Conservation (phyloP, 176 grass and related monocot species). For the Echinochloa phyllopogon region DNA sequence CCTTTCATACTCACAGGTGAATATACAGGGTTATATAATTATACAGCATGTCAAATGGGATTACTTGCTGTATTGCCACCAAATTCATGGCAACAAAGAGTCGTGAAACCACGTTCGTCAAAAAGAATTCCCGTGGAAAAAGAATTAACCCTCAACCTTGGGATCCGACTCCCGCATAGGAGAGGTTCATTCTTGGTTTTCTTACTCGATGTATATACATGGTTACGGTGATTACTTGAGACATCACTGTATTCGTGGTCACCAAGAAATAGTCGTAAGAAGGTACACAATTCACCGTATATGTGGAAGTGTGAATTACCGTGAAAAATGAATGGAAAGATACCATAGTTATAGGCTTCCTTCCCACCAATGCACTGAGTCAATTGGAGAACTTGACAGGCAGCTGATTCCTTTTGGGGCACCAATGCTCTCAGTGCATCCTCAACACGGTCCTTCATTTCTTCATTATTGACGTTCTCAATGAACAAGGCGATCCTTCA, state of each 20-base stretch:
- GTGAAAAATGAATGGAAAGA: background rate
- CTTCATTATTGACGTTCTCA: constrained; percentile 23
- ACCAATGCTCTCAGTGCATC: background rate
- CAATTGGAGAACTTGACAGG: background rate
- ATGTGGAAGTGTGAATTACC: background rate
- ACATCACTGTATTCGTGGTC: constrained; percentile 8
- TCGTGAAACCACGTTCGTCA: background rate
- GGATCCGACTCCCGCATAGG: background rate
- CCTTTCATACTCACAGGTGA: background rate
- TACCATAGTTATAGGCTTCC: background rate
- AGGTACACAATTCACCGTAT: background rate
- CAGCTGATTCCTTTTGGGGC: constrained; percentile 22
- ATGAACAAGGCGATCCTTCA: background rate
- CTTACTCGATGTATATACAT: constrained; percentile 19
- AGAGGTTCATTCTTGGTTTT: background rate
- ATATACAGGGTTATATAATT: background rate
- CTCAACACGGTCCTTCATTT: background rate
- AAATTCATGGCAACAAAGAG: background rate
- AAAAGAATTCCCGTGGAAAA: background rate
- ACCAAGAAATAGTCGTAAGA: background rate
- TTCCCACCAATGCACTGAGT: background rate
- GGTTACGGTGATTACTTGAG: background rate
- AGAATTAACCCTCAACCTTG: background rate
- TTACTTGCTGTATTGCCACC: background rate
- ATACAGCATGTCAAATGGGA: background rate